A percentile compares a stretch with the other conserved stretches of the same genome.
Conservation (phyloP, 306 rosid genomes). For the Quercus glauca region DNA sequence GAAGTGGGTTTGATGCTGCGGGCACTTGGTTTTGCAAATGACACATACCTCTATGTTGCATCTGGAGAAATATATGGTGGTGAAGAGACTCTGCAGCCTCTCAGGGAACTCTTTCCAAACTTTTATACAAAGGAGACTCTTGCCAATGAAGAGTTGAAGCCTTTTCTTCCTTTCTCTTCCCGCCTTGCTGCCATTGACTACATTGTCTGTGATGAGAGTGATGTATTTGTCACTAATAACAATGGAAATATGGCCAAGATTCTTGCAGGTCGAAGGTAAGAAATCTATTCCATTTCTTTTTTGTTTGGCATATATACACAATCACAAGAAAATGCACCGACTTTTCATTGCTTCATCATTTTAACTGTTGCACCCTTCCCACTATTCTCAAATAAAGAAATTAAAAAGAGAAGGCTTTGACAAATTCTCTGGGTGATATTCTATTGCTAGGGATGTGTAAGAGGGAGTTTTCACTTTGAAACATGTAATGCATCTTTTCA, state of each 20-base stretch:
- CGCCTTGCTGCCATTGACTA: slow-evolving; percentile 98
- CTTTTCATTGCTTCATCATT: background rate
- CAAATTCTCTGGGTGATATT: background rate
- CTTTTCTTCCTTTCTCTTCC: slow-evolving; percentile 85
- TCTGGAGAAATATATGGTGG: slow-evolving; percentile 99
- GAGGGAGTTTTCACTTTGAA: background rate
- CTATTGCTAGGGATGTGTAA: background rate
- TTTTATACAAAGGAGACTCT: slow-evolving; percentile 95
- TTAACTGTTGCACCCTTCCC: background rate
- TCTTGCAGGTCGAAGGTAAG: slow-evolving; percentile 95
- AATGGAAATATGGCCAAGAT: slow-evolving; percentile 99
- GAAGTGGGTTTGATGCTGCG: slow-evolving; percentile 95
- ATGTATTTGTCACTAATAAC: slow-evolving; percentile 93
- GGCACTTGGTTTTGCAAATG: slow-evolving; percentile 92
- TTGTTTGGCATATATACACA: background rate
- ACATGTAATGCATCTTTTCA: background rate
- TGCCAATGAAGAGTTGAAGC: slow-evolving; percentile 72
- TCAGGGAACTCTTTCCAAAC: slow-evolving; percentile 88
- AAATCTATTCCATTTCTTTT: background rate
- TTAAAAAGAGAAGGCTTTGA: background rate
- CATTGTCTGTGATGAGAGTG: slow-evolving; percentile 89
- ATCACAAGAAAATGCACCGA: background rate
- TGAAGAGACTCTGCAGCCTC: slow-evolving; percentile 89
- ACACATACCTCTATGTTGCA: slow-evolving; percentile 86
- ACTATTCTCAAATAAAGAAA: too few species aligned